These are phyloP conservation scores for Penicillium sp. DNA, from an alignment of 2,329 filamentous ascomycete genomes.

Conservation along the genomic window DNA sequence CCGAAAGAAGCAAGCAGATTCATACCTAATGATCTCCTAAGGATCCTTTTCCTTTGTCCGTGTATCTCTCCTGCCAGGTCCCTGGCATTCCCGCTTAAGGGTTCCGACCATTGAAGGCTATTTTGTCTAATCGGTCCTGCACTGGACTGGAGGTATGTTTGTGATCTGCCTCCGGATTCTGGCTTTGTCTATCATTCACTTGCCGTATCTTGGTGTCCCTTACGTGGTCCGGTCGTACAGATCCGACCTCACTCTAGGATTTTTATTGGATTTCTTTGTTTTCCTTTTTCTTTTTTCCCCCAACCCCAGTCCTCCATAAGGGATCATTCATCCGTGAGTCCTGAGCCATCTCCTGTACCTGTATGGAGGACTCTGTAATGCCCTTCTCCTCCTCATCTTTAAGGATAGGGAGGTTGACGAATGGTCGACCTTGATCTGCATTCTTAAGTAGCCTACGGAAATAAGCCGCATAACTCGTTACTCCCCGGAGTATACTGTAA, in stretches of 20 bases:
- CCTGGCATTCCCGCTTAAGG: slow-evolving; percentile 20
- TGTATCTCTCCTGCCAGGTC: slow-evolving; percentile 1
- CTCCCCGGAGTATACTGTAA: background rate
- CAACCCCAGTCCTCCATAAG: slow-evolving; percentile 3
- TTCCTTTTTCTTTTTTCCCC: slow-evolving; percentile 10
- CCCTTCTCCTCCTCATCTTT: background rate
- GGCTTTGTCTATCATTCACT: slow-evolving; percentile 19
- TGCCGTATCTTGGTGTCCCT: slow-evolving; percentile 21
- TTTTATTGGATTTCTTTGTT: slow-evolving; percentile 6
- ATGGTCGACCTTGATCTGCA: slow-evolving; percentile 7
- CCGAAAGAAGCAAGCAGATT: slow-evolving; percentile 1
- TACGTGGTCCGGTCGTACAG: slow-evolving; percentile 21
- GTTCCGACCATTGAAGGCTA: slow-evolving; percentile 8
- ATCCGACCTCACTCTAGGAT: slow-evolving; percentile 5
- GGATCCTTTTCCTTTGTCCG: background rate
- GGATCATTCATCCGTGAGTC: slow-evolving; percentile 11
- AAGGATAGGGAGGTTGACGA: background rate
- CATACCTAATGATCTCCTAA: background rate
- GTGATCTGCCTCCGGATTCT: slow-evolving; percentile 22
- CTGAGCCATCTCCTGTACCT: slow-evolving; percentile 8
- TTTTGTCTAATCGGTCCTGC: background rate
- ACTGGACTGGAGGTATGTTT: slow-evolving; percentile 13
- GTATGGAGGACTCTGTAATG: background rate
- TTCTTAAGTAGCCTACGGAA: slow-evolving; percentile 5
- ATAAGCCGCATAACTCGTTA: slow-evolving; percentile 6